Base-by-base conservation (phyloP, 2,329 filamentous ascomycete genomes). In the Penicillium sp. region DNA sequence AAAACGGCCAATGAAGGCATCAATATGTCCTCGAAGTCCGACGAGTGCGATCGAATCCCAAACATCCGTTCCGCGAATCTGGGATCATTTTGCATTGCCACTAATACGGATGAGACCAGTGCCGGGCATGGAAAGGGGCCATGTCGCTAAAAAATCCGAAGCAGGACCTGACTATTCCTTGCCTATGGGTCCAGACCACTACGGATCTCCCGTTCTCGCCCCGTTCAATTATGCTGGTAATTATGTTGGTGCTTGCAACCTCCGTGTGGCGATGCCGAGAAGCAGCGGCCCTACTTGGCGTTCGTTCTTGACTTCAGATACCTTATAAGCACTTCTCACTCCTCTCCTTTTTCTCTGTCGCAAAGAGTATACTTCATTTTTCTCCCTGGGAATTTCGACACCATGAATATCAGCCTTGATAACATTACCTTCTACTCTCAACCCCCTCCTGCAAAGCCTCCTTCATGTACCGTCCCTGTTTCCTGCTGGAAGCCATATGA, bases 351-450 rank as follows among this genome's bases (percentile, higher is more conserved):
- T 48, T 16, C 45, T 48, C 45, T 48, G 22, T 48, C 22, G 6
- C n/a, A 42, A 22, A 42, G 19, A 42, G 38, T 19, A 42, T 42
- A 19, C 38, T 22, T 42, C 6, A 42, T 10, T 42, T 42, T 10
- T 19, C 38, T 42, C 19, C 38, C n/a, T 48, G 45, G 38, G 8
- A 14, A 48, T 57, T 48, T 52, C 11, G 22, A n/a, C 30, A 19
- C 55, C 26, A 57, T 61, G n/a, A 7, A 35, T 33, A 40, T 61
- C 13, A 57, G 43, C 33, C 59, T 61, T 54, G 35, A 61, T 37
- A 61, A 61, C 11, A 61, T 61, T 35, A 57, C 14, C 42, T 61
- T 61, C 49, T 61, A 61, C 35, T 61, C 59, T 43, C 30, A 49
- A 16, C 42, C 33, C 22, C 45, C 45, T 22, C 33, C 59, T 53